Conservation (phyloP, 805 yeast species). For the Schizosaccharomyces japonicus region DNA sequence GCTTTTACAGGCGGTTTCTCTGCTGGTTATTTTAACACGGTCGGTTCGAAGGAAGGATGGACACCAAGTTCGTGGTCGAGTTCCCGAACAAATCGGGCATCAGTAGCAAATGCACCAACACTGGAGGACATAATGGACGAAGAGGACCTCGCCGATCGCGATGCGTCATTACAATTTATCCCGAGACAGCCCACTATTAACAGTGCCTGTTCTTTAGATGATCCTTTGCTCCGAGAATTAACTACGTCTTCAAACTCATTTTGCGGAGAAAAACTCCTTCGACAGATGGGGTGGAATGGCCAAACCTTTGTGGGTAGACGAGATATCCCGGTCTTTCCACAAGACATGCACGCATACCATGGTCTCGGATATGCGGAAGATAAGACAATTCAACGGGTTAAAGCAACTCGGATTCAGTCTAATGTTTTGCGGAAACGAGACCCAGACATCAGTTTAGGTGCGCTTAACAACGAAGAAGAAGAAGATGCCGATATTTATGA, state of each 20-base stretch:
- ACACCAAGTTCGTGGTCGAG: slow-evolving; percentile 13
- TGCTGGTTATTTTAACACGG: slow-evolving; percentile 17
- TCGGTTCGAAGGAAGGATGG: slow-evolving; percentile 18
- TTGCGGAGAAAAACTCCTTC: slow-evolving; percentile 12
- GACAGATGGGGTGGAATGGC: background rate
- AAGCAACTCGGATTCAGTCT: too few species aligned
- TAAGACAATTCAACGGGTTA: background rate
- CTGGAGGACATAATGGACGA: slow-evolving; percentile 18
- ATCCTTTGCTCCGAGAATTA: background rate
- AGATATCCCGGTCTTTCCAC: too few species aligned
- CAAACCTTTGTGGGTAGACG: background rate
- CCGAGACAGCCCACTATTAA: slow-evolving; percentile 7
- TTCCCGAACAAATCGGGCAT: slow-evolving; percentile 9
- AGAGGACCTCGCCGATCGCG: slow-evolving; percentile 14
- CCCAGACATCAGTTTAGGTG: slow-evolving; percentile 11
- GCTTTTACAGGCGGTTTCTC: slow-evolving; percentile 19
- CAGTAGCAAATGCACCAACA: slow-evolving; percentile 5
- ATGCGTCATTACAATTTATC: slow-evolving; percentile 5
- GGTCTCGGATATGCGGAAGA: background rate
- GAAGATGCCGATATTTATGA: slow-evolving; percentile 11
- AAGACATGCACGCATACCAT: background rate
- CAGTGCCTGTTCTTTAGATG: slow-evolving; percentile 7
- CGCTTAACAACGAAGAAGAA: slow-evolving; percentile 12
- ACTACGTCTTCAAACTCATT: background rate
- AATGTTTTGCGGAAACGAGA: background rate